Conservation (phyloP, 805 yeast genomes). For the Candida ponderosae region DNA sequence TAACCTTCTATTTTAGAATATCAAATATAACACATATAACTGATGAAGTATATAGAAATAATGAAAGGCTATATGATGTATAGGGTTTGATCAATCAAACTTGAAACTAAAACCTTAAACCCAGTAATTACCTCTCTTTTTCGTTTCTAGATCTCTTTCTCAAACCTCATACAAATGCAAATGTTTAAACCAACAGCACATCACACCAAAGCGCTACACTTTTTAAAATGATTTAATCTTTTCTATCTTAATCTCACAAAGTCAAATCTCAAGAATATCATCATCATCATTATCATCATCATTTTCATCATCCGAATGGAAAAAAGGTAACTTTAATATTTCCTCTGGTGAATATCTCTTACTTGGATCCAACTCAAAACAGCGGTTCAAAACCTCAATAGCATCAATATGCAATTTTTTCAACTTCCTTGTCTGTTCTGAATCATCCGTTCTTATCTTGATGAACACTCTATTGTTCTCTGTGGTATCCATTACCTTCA, state of each 20-base stretch:
- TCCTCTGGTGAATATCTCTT: conserved; percentile 78
- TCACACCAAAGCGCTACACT: too few species aligned
- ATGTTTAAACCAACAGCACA: too few species aligned
- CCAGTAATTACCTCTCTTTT: too few species aligned
- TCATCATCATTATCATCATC: conserved; percentile 13
- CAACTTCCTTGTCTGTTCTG: background rate
- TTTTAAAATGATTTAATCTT: too few species aligned
- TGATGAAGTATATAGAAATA: too few species aligned
- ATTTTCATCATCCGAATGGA: conserved; percentile 3
- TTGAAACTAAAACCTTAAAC: too few species aligned
- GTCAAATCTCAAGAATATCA: background rate
- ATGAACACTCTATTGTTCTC: conserved; percentile 20
- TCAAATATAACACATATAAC: too few species aligned
- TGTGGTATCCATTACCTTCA: conserved; percentile 39
- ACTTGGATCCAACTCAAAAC: conserved; percentile 74
- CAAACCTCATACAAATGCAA: too few species aligned
- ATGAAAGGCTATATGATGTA: too few species aligned
- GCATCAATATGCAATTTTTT: conserved; percentile 15
- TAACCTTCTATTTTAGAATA: too few species aligned
- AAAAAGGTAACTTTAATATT: conserved; percentile 34
- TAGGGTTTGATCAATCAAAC: too few species aligned
- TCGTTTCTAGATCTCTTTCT: too few species aligned
- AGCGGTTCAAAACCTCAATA: conserved; percentile 23
- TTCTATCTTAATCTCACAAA: background rate
- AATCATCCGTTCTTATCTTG: conserved; percentile 23